phyloP scores from a whole-genome alignment of 495 filamentous ascomycete species.

The Neurospora tetrasperma region DNA sequence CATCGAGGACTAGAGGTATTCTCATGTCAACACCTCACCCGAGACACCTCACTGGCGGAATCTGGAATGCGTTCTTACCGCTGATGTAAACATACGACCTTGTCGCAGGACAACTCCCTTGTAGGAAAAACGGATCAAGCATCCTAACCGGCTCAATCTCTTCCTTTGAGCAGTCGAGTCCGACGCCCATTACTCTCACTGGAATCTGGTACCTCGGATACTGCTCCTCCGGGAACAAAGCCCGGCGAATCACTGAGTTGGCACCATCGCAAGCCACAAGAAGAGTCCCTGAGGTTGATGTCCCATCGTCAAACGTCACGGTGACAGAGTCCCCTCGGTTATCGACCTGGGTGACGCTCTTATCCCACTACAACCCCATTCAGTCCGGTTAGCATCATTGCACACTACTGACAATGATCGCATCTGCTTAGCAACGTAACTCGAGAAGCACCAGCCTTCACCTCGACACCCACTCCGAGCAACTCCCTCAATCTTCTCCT shows the following conservation, averaged over 20 bases:
- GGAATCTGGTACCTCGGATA: slow-evolving; percentile 14
- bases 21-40: neutral
- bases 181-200: slow-evolving; percentile 20
- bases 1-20: slow-evolving; percentile 21
- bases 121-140: slow-evolving; percentile 52
- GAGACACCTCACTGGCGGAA: neutral
- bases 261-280: slow-evolving; percentile 25
- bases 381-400: neutral
- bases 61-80: slow-evolving; percentile 12
- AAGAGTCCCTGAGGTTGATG: slow-evolving; percentile 14
- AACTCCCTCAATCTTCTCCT: slow-evolving; percentile 38
- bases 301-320: slow-evolving; percentile 22
- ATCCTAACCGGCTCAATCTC: slow-evolving; percentile 19
- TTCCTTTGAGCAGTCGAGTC: slow-evolving; percentile 18
- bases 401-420: neutral
- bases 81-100: slow-evolving; percentile 36
- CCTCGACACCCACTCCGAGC: slow-evolving; percentile 37
- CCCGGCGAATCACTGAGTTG: slow-evolving; percentile 16
- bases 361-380: slow-evolving; percentile 17
- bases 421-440: neutral
- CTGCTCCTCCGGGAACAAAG: slow-evolving; percentile 15
- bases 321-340: slow-evolving; percentile 13
- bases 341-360: slow-evolving; percentile 10
- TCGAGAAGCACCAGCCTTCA: slow-evolving; percentile 24
- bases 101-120: slow-evolving; percentile 47